Evolutionary conservation across 2,329 filamentous ascomycete species (phyloP).

Genomic region (Cordyceps sp.): DNA sequence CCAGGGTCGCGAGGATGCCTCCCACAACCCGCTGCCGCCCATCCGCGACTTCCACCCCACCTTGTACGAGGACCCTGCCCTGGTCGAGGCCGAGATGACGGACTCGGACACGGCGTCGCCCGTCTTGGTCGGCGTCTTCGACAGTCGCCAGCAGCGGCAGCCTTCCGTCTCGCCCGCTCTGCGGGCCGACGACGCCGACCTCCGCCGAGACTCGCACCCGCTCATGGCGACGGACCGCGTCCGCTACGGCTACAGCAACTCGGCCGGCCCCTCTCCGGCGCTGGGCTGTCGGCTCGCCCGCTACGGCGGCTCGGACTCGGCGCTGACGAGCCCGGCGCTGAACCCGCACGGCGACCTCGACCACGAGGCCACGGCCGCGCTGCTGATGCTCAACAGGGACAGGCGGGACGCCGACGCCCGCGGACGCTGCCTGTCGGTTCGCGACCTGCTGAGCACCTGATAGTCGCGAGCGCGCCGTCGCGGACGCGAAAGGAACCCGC

Average conservation of each 20-base stretch:
- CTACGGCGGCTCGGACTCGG: too few relatives aligned
- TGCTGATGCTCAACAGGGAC: slow-evolving; percentile 78
- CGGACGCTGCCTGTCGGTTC: slow-evolving; percentile 34
- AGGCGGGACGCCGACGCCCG: slow-evolving; percentile 32
- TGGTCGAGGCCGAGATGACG: slow-evolving; percentile 44
- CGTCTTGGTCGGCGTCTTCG: slow-evolving; percentile 13
- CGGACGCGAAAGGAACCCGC: too few relatives aligned
- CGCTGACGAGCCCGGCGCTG: slow-evolving; percentile 41
- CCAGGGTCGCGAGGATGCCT: slow-evolving; percentile 10
- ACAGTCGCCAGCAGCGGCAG: slow-evolving; percentile 17
- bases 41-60: too few relatives aligned
- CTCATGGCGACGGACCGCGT: too few relatives aligned
- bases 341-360: slow-evolving; percentile 40
- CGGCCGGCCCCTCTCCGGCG: too few relatives aligned
- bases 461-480: too few relatives aligned
- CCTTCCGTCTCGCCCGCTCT: slow-evolving; percentile 36
- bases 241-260: too few relatives aligned
- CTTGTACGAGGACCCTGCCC: slow-evolving; percentile 21
- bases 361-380: slow-evolving; percentile 69
- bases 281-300: too few relatives aligned
- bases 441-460: slow-evolving; percentile 35
- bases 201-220: too few relatives aligned
- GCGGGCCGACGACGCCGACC: slow-evolving; percentile 23
- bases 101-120: slow-evolving; percentile 34
- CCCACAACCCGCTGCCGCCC: too few relatives aligned